Percentiles rank a stretch among this genome's conserved stretches.
Conservation (phyloP, 2,329 filamentous ascomycete genomes). For the Sporothrix globosa region DNA sequence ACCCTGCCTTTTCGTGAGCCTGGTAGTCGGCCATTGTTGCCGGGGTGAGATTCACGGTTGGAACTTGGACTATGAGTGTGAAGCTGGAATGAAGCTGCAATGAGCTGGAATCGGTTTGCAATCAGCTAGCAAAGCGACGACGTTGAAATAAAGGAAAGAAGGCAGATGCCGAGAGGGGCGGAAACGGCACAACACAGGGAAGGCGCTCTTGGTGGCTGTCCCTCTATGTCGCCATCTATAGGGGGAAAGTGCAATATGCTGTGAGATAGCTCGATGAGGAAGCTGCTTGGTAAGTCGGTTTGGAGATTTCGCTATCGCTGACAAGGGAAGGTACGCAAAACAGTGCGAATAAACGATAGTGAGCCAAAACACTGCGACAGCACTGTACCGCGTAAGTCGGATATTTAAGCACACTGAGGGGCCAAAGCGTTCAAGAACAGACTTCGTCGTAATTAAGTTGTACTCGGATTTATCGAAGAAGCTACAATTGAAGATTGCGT, state of each 20-base stretch:
- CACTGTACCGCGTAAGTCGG: not conserved
- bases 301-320: slow-evolving; percentile 11
- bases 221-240: slow-evolving; percentile 24
- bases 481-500: too few relatives aligned
- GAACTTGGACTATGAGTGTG: not conserved
- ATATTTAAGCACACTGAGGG: not conserved
- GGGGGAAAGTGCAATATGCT: not conserved
- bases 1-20: slow-evolving; percentile 20
- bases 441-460: not conserved
- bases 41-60: not conserved
- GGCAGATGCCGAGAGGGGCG: not conserved
- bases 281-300: slow-evolving; percentile 9
- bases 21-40: slow-evolving; percentile 7
- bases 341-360: not conserved
- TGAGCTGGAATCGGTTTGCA: not conserved
- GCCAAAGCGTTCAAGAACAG: not conserved
- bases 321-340: not conserved
- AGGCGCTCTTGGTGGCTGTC: not conserved
- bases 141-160: not conserved
- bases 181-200: not conserved
- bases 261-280: slow-evolving; percentile 11
- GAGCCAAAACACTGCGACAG: not conserved
- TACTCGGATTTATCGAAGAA: not conserved
- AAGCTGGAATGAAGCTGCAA: not conserved
- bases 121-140: not conserved